Percentiles rank a stretch among this genome's conserved stretches.
These are phyloP conservation scores for Extremus antarcticus DNA, from an alignment of 495 filamentous ascomycete genomes.

Conservation along the genomic window DNA sequence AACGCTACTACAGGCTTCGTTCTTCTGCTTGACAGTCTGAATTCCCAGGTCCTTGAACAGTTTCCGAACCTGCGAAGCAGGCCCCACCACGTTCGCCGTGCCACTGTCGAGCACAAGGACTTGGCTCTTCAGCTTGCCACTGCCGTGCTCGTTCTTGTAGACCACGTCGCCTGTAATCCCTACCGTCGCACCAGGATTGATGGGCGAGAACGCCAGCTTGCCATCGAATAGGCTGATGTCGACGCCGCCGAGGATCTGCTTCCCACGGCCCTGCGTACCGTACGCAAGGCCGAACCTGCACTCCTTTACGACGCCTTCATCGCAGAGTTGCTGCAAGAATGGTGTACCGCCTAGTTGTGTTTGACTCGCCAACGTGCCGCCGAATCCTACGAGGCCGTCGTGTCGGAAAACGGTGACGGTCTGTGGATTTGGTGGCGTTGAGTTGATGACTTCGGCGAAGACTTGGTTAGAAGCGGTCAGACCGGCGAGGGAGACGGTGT, in stretches of 20 bases:
- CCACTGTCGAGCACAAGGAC: not conserved
- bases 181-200: not conserved
- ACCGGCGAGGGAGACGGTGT: slow-evolving; percentile 2
- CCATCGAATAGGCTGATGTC: not conserved
- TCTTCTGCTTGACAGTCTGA: slow-evolving; percentile 6
- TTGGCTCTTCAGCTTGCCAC: not conserved
- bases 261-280: not conserved
- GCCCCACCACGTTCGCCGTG: slow-evolving; percentile 7
- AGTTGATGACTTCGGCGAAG: not conserved
- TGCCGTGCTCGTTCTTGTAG: not conserved
- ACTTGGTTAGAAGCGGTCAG: not conserved
- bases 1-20: not conserved
- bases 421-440: not conserved
- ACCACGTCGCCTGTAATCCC: not conserved
- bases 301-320: not conserved
- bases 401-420: slow-evolving; percentile 4
- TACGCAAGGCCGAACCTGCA: slow-evolving; percentile 4
- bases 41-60: slow-evolving; percentile 5
- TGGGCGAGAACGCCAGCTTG: not conserved
- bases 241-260: slow-evolving; percentile 4
- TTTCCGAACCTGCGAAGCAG: not conserved
- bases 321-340: slow-evolving; percentile 4
- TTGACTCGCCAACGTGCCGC: not conserved
- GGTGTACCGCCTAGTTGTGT: slow-evolving; percentile 2
- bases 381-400: slow-evolving; percentile 5